A percentile compares a stretch with the other conserved stretches of the same genome.
phyloP scores from a whole-genome alignment of 371 early-diverging fungal genomes.

The Choanephora cucurbitarum region DNA sequence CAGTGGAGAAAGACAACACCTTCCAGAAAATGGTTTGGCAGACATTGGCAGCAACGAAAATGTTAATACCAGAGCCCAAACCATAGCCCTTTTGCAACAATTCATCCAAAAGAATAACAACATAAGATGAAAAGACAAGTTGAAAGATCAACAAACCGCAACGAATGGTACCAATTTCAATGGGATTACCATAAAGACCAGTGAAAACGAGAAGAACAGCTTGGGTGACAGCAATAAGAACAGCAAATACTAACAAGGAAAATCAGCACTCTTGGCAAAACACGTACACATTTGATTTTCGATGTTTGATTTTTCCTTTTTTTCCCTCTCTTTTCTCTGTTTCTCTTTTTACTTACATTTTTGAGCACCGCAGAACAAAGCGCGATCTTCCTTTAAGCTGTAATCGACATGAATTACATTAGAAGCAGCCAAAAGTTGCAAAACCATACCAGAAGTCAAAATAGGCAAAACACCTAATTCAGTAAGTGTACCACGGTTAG shows the following conservation, averaged over 20 bases:
- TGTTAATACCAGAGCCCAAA: slow-evolving; percentile 99
- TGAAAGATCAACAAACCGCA: slow-evolving; percentile 95
- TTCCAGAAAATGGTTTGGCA: slow-evolving; percentile 99
- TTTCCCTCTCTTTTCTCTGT: not conserved
- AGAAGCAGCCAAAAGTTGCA: slow-evolving; percentile 97
- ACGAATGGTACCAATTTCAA: slow-evolving; percentile 92
- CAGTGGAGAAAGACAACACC: slow-evolving; percentile 95
- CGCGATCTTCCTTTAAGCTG: slow-evolving; percentile 97
- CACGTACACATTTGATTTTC: not conserved
- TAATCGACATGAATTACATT: slow-evolving; percentile 98
- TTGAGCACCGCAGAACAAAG: slow-evolving; percentile 97
- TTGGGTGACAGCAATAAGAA: slow-evolving; percentile 94
- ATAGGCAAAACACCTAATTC: slow-evolving; percentile 99
- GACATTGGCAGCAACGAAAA: slow-evolving; percentile 99
- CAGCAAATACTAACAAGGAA: slow-evolving; percentile 70
- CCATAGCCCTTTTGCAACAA: slow-evolving; percentile 99
- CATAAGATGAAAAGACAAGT: slow-evolving; percentile 95
- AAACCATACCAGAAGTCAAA: slow-evolving; percentile 99
- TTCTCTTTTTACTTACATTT: slow-evolving; percentile 71
- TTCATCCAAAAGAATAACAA: slow-evolving; percentile 99
- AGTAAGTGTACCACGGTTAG: slow-evolving; percentile 99
- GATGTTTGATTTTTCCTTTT: not conserved
- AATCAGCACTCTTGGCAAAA: slow-evolving; percentile 1
- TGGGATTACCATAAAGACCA: slow-evolving; percentile 98
- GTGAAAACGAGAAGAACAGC: slow-evolving; percentile 97